Evolutionary conservation across 1,284 basidiomycete genomes (phyloP), one percentile per base, ranked within the genome.

Genomic region (Dichomitus squalens): DNA sequence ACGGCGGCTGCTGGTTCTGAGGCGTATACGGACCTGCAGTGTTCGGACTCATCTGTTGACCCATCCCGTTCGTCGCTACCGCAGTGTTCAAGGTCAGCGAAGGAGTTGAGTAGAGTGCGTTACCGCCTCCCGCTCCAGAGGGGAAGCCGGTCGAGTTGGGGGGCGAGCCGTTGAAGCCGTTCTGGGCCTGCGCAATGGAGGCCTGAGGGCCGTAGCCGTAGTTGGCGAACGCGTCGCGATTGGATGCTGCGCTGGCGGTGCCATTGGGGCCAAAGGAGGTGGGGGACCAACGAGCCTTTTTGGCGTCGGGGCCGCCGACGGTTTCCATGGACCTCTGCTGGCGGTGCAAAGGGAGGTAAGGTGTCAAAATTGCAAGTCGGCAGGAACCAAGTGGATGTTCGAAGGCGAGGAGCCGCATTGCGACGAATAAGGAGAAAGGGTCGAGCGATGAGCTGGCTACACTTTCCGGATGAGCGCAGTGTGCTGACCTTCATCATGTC

Each of bases 281-380:
- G 56, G 88, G 89, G 49, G 88, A 91, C 89, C 90, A 92, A 64
- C 91, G 87, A 55, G 90, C 85, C 76, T 93, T 93, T 82, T 93
- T 94, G 51, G 88, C 80, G 74, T 92, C 89, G 67, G 89, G 88
- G 68, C 89, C 90, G 69, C 86, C 86, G 64, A 83, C 80, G 69
- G 86, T 73, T 75, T 94, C 92, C 80, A 93, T 90, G 57, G 90
- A 84, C 75, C 86, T 81, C 88, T 90, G 72, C 23, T 57, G 40
- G 56, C 50, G 29, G 29, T 31, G n/a, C n/a, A n/a, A n/a, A n/a
- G n/a, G n/a, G n/a, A n/a, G n/a, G n/a, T n/a, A n/a, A n/a, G n/a
- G n/a, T n/a, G n/a, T n/a, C n/a, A n/a, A n/a, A n/a, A n/a, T n/a
- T n/a, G n/a, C n/a, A n/a, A n/a, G n/a, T n/a, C n/a, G n/a, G n/a